phyloP scores from a whole-genome alignment of 768 basidiomycete genomes.

The Leccinum barrowsii region DNA sequence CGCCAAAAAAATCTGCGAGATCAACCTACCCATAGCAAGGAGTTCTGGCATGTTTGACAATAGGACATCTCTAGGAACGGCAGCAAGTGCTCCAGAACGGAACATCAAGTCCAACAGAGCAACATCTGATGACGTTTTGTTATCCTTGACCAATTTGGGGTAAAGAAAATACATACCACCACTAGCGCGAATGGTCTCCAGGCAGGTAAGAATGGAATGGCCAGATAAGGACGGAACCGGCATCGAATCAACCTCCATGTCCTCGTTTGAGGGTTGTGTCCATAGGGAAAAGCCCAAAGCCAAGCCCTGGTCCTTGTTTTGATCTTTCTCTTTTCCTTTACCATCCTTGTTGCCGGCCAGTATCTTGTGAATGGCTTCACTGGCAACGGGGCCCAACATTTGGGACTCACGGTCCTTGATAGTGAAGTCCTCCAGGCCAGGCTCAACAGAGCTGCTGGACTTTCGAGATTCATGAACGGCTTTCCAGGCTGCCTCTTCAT shows the following conservation, averaged over 20 bases:
- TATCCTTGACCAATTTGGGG: neutral
- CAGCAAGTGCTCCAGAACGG: slow-evolving; percentile 38
- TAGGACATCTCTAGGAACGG: slow-evolving; percentile 29
- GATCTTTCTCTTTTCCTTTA: slow-evolving; percentile 26
- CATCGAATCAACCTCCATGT: slow-evolving; percentile 20
- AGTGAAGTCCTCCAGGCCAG: slow-evolving; percentile 29
- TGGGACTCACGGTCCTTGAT: slow-evolving; percentile 35
- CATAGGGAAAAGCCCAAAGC: slow-evolving; percentile 32
- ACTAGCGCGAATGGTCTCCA: slow-evolving; percentile 31
- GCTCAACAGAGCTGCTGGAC: slow-evolving; percentile 14
- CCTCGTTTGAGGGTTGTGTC: slow-evolving; percentile 19
- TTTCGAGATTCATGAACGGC: slow-evolving; percentile 31
- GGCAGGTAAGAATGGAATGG: slow-evolving; percentile 25
- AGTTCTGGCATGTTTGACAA: slow-evolving; percentile 37
- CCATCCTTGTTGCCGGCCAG: slow-evolving; percentile 39
- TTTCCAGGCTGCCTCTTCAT: slow-evolving; percentile 39
- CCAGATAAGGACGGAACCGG: slow-evolving; percentile 10
- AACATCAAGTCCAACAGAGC: slow-evolving; percentile 39
- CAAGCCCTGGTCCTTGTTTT: slow-evolving; percentile 18
- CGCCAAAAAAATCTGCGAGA: neutral
- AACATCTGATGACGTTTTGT: slow-evolving; percentile 33
- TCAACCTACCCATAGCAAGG: slow-evolving; percentile 38
- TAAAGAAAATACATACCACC: slow-evolving; percentile 33
- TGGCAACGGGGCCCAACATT: slow-evolving; percentile 30
- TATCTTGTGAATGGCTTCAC: slow-evolving; percentile 43